phyloP scores from a whole-genome alignment of 2,329 filamentous ascomycete species.

The Colletotrichum tropicale region DNA sequence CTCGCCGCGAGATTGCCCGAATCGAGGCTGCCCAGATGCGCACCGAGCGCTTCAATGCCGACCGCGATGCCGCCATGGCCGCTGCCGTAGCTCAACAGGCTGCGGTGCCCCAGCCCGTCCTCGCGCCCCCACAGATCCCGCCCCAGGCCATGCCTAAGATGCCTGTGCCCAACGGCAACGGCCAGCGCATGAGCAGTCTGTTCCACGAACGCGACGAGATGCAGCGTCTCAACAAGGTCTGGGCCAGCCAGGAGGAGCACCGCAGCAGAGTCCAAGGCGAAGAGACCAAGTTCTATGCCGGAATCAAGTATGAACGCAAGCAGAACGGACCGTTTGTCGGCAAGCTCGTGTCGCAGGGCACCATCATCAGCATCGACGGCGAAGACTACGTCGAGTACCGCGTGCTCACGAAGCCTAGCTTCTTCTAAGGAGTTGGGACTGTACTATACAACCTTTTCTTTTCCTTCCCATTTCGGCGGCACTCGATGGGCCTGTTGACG shows the following conservation, averaged over 20 bases:
- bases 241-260: conserved; percentile 57
- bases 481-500: background rate
- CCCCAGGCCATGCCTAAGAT: conserved; percentile 8
- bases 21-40: conserved; percentile 56
- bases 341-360: conserved; percentile 66
- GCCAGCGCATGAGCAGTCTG: conserved; percentile 6
- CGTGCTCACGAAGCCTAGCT: conserved; percentile 66
- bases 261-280: conserved; percentile 47
- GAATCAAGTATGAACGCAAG: conserved; percentile 68
- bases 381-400: conserved; percentile 72
- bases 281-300: conserved; percentile 62
- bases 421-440: conserved; percentile 46
- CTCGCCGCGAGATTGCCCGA: conserved; percentile 56
- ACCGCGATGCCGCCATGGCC: conserved; percentile 42
- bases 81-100: background rate
- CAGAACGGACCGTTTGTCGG: conserved; percentile 64
- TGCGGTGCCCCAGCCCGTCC: background rate
- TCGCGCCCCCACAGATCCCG: background rate
- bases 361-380: conserved; percentile 67
- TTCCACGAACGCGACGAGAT: conserved; percentile 55
- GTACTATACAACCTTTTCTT: background rate
- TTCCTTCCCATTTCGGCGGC: background rate
- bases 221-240: conserved; percentile 58
- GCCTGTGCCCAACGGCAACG: background rate
- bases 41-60: conserved; percentile 51